A percentile compares a stretch with the other conserved stretches of the same genome.
Evolutionary conservation across 2,329 filamentous ascomycete genomes (phyloP).

Genomic region (Fusarium coffeatum): DNA sequence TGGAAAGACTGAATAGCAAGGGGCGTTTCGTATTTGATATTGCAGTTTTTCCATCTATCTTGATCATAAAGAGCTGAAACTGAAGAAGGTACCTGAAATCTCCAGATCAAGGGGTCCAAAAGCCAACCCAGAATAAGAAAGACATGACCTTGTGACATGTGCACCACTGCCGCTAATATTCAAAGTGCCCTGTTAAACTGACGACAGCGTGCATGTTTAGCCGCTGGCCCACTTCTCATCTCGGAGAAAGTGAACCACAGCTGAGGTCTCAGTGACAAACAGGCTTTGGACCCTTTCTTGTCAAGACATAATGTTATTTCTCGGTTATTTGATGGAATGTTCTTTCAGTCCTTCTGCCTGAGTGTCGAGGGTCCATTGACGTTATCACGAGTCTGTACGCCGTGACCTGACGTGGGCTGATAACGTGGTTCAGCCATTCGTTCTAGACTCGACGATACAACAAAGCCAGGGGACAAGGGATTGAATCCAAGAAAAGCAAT

Average conservation of each 20-base stretch:
- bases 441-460: conserved; percentile 12
- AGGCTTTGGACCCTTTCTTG: background rate
- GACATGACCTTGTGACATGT: conserved; percentile 25
- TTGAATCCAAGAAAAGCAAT: background rate
- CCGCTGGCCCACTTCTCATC: conserved; percentile 26
- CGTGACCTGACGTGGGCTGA: conserved; percentile 3
- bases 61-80: conserved; percentile 8
- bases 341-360: background rate
- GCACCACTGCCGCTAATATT: conserved; percentile 27
- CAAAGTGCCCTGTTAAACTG: conserved; percentile 16
- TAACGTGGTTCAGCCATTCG: conserved; percentile 1
- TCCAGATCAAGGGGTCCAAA: conserved; percentile 19
- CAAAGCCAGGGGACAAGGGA: background rate
- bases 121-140: background rate
- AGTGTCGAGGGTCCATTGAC: background rate
- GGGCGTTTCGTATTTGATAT: background rate
- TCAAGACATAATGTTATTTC: background rate
- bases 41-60: background rate
- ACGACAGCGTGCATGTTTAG: conserved; percentile 35
- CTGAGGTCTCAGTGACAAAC: conserved; percentile 8
- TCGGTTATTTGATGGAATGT: background rate
- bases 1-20: background rate
- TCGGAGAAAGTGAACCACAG: conserved; percentile 16
- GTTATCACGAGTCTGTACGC: background rate
- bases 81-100: background rate